phyloP scores from a whole-genome alignment of 805 yeast species.

The Saccharomycopsis malanga region DNA sequence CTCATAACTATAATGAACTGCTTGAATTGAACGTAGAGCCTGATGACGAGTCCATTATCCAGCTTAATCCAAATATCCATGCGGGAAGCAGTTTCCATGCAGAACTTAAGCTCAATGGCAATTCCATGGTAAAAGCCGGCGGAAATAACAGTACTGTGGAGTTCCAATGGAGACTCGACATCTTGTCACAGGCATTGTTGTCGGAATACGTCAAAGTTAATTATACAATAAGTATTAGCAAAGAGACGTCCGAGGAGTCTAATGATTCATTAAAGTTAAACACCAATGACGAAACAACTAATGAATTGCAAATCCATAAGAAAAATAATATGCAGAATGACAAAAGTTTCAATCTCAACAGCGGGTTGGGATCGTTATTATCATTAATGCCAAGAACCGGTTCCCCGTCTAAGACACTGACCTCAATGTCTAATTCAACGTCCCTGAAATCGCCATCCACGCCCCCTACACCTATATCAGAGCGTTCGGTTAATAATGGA shows the following conservation, averaged over 20 bases:
- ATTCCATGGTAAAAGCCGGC: conserved; percentile 30
- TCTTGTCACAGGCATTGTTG: conserved; percentile 73
- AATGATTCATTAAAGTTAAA: too few species aligned
- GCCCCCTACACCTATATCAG: too few species aligned
- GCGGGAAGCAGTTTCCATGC: conserved; percentile 68
- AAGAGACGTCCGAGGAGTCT: conserved; percentile 1
- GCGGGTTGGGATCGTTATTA: neutral
- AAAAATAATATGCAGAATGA: too few species aligned
- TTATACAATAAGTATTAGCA: conserved; percentile 49
- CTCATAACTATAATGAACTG: conserved; percentile 53
- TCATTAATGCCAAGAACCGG: neutral
- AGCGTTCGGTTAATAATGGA: neutral
- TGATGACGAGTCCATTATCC: conserved; percentile 31
- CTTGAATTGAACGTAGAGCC: conserved; percentile 34
- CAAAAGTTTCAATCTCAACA: neutral
- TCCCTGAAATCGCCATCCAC: neutral
- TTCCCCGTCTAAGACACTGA: neutral
- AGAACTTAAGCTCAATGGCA: conserved; percentile 41
- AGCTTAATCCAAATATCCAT: conserved; percentile 48
- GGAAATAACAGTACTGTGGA: conserved; percentile 23
- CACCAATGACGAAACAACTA: neutral
- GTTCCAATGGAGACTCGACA: conserved; percentile 64
- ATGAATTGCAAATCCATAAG: neutral
- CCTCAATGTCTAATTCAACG: neutral
- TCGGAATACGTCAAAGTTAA: conserved; percentile 59